Evolutionary conservation across 2,329 filamentous ascomycete species (phyloP).

Genomic region (Paracoccidioides lutzii): DNA sequence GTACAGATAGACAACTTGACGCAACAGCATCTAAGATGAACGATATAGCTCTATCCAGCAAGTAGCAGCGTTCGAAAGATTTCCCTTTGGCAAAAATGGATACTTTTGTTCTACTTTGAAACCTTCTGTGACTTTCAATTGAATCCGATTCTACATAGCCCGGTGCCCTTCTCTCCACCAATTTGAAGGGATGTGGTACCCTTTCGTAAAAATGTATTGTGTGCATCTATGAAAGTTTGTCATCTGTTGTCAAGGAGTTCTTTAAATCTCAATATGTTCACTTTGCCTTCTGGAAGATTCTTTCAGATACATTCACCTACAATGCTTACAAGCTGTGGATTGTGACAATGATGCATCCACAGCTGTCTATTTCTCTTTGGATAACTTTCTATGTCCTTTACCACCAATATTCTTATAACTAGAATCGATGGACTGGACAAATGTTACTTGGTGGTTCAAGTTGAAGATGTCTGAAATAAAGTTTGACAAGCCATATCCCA

Average conservation of each 20-base stretch:
- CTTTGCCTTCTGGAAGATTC: not conserved
- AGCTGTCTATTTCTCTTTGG: not conserved
- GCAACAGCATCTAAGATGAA: no score
- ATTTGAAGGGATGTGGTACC: no score
- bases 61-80: not conserved
- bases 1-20: no score
- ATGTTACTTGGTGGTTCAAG: not conserved
- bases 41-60: no score
- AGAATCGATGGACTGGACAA: not conserved
- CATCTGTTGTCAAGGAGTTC: not conserved
- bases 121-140: no score
- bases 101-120: not conserved
- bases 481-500: not conserved
- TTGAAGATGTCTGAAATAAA: not conserved
- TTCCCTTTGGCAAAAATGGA: not conserved
- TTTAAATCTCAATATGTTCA: not conserved
- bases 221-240: not conserved
- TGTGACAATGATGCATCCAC: not conserved
- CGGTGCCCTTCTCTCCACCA: no score
- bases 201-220: not conserved
- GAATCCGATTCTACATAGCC: no score
- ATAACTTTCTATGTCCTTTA: not conserved
- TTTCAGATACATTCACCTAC: not conserved
- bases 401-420: not conserved
- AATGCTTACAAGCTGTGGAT: not conserved